Percentiles rank a stretch among this genome's conserved stretches.
Evolutionary conservation across 1,284 basidiomycete genomes (phyloP).

Genomic region (Leccinum cinnamomeum): DNA sequence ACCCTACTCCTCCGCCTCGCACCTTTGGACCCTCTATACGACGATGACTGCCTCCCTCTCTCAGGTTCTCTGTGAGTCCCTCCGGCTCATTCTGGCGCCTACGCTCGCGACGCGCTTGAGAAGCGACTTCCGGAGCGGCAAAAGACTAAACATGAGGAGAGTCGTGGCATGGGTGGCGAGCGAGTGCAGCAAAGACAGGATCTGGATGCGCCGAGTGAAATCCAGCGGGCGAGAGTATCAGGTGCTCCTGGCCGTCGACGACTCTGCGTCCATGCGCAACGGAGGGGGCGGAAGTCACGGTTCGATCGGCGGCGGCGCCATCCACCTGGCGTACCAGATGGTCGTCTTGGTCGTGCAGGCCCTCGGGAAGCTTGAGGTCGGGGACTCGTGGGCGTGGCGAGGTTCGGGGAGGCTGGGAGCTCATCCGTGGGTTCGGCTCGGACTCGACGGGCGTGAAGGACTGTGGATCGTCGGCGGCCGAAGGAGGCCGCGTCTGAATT

Average conservation of each 20-base stretch:
- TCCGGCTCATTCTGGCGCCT: slow-evolving; percentile 95
- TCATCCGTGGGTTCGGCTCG: slow-evolving; percentile 84
- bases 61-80: slow-evolving; percentile 91
- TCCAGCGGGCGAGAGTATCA: slow-evolving; percentile 97
- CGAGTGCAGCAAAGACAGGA: slow-evolving; percentile 99
- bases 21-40: slow-evolving; percentile 88
- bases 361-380: slow-evolving; percentile 89
- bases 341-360: slow-evolving; percentile 92
- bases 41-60: slow-evolving; percentile 90
- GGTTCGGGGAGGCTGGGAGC: slow-evolving; percentile 89
- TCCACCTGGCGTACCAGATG: slow-evolving; percentile 94
- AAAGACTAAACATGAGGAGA: slow-evolving; percentile 99
- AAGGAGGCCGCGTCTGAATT: slow-evolving; percentile 61
- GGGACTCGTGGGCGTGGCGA: slow-evolving; percentile 86
- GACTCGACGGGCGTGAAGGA: slow-evolving; percentile 45
- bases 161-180: slow-evolving; percentile 98
- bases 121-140: slow-evolving; percentile 98
- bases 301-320: slow-evolving; percentile 78
- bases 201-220: slow-evolving; percentile 94
- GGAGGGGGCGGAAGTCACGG: slow-evolving; percentile 55
- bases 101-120: slow-evolving; percentile 92
- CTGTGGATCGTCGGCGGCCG: slow-evolving; percentile 30
- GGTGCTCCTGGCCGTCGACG: slow-evolving; percentile 92
- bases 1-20: slow-evolving; percentile 41
- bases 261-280: slow-evolving; percentile 97